phyloP scores from a whole-genome alignment of 2,329 filamentous ascomycete genomes.

The Curvularia sp. region DNA sequence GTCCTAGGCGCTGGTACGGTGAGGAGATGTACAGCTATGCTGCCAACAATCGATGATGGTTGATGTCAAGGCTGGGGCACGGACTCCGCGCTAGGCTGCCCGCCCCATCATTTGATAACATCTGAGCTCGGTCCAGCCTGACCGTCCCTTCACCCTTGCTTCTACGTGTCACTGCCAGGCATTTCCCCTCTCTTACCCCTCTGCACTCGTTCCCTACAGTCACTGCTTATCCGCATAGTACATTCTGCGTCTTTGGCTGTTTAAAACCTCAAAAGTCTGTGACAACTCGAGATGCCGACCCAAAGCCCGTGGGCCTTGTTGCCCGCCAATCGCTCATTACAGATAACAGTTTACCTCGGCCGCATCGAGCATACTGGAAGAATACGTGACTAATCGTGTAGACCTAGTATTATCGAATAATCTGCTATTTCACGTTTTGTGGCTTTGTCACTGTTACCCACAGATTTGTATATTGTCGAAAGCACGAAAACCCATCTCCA shows the following conservation, averaged over 20 bases:
- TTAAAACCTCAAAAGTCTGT: neutral
- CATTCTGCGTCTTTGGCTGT: neutral
- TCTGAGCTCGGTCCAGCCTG: constrained; percentile 9
- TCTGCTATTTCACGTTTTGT: too few relatives aligned
- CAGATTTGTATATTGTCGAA: too few relatives aligned
- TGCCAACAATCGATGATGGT: constrained; percentile 17
- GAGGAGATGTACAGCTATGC: constrained; percentile 13
- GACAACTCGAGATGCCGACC: neutral
- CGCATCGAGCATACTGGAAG: neutral
- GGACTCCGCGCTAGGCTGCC: constrained; percentile 8
- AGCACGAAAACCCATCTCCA: too few relatives aligned
- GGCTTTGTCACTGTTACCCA: too few relatives aligned
- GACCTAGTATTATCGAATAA: too few relatives aligned
- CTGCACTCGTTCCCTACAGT: neutral
- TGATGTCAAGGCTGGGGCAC: constrained; percentile 17
- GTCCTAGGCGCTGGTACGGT: constrained; percentile 13
- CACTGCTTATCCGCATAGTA: neutral
- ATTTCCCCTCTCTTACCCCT: neutral
- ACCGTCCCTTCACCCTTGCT: constrained; percentile 9
- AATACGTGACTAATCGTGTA: neutral
- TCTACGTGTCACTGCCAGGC: neutral
- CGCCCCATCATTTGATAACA: constrained; percentile 13
- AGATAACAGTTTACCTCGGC: neutral
- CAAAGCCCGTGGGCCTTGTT: neutral
- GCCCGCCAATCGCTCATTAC: neutral